phyloP scores from a whole-genome alignment of 2,329 filamentous ascomycete species.

The Diaporthe helianthi region DNA sequence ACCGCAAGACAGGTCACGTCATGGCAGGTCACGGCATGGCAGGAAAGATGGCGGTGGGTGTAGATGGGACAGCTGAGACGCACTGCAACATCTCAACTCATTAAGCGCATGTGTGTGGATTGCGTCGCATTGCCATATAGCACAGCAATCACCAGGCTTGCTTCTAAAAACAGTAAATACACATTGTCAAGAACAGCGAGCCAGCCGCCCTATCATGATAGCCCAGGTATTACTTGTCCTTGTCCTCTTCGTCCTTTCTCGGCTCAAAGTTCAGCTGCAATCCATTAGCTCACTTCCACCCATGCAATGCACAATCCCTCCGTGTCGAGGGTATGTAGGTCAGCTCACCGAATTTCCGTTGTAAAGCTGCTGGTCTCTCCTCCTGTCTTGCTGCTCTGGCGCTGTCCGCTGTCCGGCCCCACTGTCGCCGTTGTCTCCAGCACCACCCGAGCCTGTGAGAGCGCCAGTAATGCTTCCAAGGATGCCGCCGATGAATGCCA shows the following conservation, averaged over 20 bases:
- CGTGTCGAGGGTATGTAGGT: neutral
- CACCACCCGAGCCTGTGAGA: constrained; percentile 33
- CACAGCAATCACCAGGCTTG: constrained; percentile 4
- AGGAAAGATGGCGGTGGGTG: neutral
- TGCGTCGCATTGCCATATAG: constrained; percentile 23
- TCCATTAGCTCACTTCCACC: constrained; percentile 40
- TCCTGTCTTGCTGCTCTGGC: constrained; percentile 45
- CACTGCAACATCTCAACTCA: constrained; percentile 29
- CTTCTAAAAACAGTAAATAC: constrained; percentile 21
- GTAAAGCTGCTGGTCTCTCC: constrained; percentile 75
- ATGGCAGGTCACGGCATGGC: neutral
- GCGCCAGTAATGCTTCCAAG: constrained; percentile 25
- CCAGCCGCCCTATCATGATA: neutral
- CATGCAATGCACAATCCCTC: neutral
- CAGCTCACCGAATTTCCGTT: constrained; percentile 86
- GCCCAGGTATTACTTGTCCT: constrained; percentile 33
- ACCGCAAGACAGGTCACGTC: neutral
- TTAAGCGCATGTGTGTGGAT: constrained; percentile 5
- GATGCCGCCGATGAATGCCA: constrained; percentile 37
- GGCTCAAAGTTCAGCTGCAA: constrained; percentile 72
- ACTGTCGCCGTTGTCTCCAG: neutral
- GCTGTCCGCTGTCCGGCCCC: constrained; percentile 1
- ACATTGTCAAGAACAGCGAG: neutral
- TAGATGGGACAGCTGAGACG: neutral
- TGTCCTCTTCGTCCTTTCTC: constrained; percentile 64